phyloP scores from a whole-genome alignment of 2,329 filamentous ascomycete genomes.

The Colletotrichum scovillei region DNA sequence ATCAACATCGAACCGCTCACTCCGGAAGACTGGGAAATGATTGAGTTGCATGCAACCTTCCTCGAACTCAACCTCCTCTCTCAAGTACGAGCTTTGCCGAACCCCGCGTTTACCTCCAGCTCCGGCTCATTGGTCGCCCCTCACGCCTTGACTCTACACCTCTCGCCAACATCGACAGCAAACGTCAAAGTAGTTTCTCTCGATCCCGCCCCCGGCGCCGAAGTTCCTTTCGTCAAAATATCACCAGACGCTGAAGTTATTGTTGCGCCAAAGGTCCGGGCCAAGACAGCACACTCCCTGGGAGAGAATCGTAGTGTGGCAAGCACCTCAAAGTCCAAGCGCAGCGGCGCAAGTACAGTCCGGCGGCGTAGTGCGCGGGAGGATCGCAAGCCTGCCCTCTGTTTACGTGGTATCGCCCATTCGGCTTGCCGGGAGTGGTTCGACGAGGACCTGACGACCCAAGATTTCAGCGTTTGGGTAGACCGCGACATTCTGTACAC shows the following conservation, averaged over 20 bases:
- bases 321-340: slow-evolving; percentile 82
- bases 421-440: slow-evolving; percentile 80
- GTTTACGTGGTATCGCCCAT: slow-evolving; percentile 83
- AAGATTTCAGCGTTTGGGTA: slow-evolving; percentile 82
- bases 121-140: slow-evolving; percentile 63
- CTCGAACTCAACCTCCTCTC: slow-evolving; percentile 92
- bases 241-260: slow-evolving; percentile 96
- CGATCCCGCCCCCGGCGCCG: slow-evolving; percentile 76
- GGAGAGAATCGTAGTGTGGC: slow-evolving; percentile 84
- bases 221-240: slow-evolving; percentile 88
- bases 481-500: slow-evolving; percentile 80
- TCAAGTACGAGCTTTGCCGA: slow-evolving; percentile 93
- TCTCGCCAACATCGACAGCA: slow-evolving; percentile 95
- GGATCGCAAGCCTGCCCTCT: slow-evolving; percentile 74
- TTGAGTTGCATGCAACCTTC: slow-evolving; percentile 96
- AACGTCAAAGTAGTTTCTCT: slow-evolving; percentile 89
- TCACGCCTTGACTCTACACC: slow-evolving; percentile 89
- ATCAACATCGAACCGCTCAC: slow-evolving; percentile 97
- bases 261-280: slow-evolving; percentile 90
- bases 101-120: slow-evolving; percentile 74
- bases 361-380: slow-evolving; percentile 69
- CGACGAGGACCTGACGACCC: slow-evolving; percentile 69
- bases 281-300: slow-evolving; percentile 73
- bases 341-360: slow-evolving; percentile 78
- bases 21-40: slow-evolving; percentile 98